Conservation (phyloP, 306 rosid species). For the Argentina anserina region DNA sequence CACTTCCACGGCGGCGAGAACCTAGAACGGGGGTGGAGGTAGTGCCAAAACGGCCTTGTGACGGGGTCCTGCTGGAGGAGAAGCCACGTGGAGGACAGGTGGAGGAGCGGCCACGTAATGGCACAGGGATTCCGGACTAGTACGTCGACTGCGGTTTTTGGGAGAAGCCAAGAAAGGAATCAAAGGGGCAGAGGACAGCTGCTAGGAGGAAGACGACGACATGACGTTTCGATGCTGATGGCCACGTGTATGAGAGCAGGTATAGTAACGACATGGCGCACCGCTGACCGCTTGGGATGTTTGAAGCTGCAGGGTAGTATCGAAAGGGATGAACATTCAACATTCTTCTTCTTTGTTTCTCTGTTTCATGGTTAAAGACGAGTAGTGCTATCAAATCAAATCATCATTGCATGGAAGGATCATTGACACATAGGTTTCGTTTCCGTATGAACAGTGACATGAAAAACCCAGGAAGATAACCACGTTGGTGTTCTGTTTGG, state of each 20-base stretch:
- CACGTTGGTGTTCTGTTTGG: not conserved
- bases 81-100: slow-evolving; percentile 1
- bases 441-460: not conserved
- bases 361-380: not conserved
- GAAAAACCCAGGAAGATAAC: not conserved
- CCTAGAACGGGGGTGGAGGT: slow-evolving; percentile 8
- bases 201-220: not conserved
- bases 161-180: slow-evolving; percentile 7
- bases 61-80: not conserved
- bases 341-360: not conserved
- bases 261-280: not conserved
- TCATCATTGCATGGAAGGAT: not conserved
- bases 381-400: not conserved
- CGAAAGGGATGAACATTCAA: not conserved
- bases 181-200: not conserved
- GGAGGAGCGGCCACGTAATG: slow-evolving; percentile 7
- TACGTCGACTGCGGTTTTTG: not conserved
- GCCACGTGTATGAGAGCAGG: slow-evolving; percentile 5
- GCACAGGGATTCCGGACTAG: not conserved
- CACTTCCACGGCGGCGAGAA: not conserved
- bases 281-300: slow-evolving; percentile 8
- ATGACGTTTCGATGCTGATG: not conserved
- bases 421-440: slow-evolving; percentile 1
- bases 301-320: not conserved
- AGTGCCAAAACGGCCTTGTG: not conserved